phyloP scores from a whole-genome alignment of 129 eudicot genomes.

The Centrapalus pauciflorus region DNA sequence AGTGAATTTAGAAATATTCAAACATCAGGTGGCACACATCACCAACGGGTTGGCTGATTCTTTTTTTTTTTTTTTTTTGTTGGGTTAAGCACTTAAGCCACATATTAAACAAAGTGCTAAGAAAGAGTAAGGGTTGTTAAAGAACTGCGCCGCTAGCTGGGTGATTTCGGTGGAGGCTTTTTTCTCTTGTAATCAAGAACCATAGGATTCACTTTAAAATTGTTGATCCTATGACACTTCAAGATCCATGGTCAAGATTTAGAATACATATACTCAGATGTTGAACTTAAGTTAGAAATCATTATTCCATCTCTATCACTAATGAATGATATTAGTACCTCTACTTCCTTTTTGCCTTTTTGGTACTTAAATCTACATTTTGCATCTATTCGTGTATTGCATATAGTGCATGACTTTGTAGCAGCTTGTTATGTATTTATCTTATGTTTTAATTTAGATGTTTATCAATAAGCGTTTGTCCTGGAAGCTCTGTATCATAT shows the following conservation, averaged over 20 bases:
- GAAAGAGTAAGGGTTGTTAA: no score
- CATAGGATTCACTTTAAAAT: neutral
- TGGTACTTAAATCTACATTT: neutral
- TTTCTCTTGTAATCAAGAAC: neutral
- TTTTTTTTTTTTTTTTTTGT: neutral
- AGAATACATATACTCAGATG: neutral
- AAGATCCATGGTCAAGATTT: neutral
- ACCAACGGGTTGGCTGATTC: neutral
- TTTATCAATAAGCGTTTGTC: no score
- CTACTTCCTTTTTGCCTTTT: neutral
- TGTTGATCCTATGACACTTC: neutral
- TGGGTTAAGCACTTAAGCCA: neutral
- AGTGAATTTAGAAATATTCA: neutral
- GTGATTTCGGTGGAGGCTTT: neutral
- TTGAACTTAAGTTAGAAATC: neutral
- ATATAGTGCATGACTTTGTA: no score
- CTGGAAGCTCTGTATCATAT: no score
- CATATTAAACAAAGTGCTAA: neutral
- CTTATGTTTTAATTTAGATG: no score
- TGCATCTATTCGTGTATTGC: neutral
- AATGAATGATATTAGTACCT: neutral
- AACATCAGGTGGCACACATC: neutral
- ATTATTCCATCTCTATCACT: neutral
- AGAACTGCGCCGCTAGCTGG: no score
- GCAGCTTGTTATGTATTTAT: no score